These are phyloP conservation scores for Fusarium coicis DNA, from an alignment of 2,329 filamentous ascomycete genomes.

Conservation along the genomic window DNA sequence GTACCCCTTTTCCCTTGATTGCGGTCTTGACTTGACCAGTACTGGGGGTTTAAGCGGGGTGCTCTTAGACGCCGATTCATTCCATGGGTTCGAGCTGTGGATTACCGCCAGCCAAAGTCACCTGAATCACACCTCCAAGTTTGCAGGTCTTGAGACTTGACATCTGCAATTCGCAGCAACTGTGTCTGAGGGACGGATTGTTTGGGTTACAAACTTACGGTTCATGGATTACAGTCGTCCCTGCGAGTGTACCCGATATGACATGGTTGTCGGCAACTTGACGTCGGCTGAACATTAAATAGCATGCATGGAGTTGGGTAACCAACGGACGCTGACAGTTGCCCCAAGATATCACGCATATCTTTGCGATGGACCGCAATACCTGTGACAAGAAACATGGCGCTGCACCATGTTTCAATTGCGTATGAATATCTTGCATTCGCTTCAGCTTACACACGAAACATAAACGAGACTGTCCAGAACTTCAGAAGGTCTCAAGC, in stretches of 20 bases:
- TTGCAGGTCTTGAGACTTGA: not conserved
- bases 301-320: slow-evolving; percentile 25
- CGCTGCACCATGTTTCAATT: slow-evolving; percentile 9
- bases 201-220: not conserved
- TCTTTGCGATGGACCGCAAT: slow-evolving; percentile 6
- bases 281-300: slow-evolving; percentile 16
- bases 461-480: not conserved
- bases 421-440: not conserved
- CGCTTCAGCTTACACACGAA: slow-evolving; percentile 3
- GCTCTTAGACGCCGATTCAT: slow-evolving; percentile 13
- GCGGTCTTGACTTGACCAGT: slow-evolving; percentile 32
- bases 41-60: slow-evolving; percentile 31
- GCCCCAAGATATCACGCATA: not conserved
- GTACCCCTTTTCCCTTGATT: slow-evolving; percentile 39
- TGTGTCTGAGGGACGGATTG: not conserved
- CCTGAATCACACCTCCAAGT: slow-evolving; percentile 4
- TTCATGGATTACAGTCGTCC: not conserved
- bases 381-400: slow-evolving; percentile 8
- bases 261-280: not conserved
- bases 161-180: not conserved
- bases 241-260: not conserved
- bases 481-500: not conserved
- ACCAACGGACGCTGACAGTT: not conserved
- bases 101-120: slow-evolving; percentile 1
- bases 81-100: slow-evolving; percentile 1